phyloP scores from a whole-genome alignment of 1,139 yeast species.

The Kurtzmaniella natalensis region DNA sequence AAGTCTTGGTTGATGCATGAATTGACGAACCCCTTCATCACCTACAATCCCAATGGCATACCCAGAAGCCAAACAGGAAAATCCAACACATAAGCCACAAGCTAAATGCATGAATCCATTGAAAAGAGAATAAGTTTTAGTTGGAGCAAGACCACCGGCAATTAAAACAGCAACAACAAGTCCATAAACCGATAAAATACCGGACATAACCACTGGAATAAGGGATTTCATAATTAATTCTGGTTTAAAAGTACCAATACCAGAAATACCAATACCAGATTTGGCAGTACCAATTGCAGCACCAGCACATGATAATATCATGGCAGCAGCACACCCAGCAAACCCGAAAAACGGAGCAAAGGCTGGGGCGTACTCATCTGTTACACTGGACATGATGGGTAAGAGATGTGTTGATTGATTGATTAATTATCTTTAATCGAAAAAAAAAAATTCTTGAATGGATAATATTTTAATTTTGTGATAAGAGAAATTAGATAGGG shows the following conservation, averaged over 20 bases:
- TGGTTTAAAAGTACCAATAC: conserved; percentile 83
- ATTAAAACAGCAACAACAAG: conserved; percentile 92
- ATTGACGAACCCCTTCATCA: conserved; percentile 97
- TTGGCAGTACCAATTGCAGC: conserved; percentile 99
- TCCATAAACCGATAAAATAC: conserved; percentile 95
- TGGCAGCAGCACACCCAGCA: conserved; percentile 92
- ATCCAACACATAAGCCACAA: conserved; percentile 92
- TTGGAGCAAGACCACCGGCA: conserved; percentile 85
- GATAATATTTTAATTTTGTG: no score
- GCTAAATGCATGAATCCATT: conserved; percentile 97
- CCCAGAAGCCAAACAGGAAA: conserved; percentile 96
- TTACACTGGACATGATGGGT: conserved; percentile 29
- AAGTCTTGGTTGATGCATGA: conserved; percentile 93
- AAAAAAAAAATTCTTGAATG: no score
- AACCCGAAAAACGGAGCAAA: conserved; percentile 95
- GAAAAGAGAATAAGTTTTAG: conserved; percentile 74
- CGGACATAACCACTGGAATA: conserved; percentile 97
- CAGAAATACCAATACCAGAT: conserved; percentile 95
- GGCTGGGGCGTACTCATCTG: conserved; percentile 68
- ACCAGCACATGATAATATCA: conserved; percentile 86
- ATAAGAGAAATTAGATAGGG: no score
- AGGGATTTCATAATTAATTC: conserved; percentile 78
- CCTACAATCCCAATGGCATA: conserved; percentile 98
- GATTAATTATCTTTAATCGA: no score
- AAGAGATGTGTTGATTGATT: no score